Percentiles rank a stretch among this genome's conserved stretches.
Evolutionary conservation across 176 grass and related monocot genomes (phyloP).

Genomic region (Triticum turgidum): DNA sequence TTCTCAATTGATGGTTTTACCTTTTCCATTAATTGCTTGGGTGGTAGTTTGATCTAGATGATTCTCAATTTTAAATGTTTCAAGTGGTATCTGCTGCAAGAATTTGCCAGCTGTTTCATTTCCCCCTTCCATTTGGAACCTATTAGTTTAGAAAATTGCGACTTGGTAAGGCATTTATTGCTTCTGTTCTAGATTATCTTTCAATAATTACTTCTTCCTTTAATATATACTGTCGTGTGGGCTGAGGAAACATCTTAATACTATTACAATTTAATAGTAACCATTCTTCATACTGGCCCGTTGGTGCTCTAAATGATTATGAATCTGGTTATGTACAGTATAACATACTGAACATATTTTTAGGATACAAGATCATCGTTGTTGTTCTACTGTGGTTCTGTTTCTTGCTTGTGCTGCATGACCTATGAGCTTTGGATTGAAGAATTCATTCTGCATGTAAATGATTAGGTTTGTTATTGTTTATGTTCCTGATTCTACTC

Average conservation of each 20-base stretch:
- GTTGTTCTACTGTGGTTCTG: slow-evolving; percentile 7
- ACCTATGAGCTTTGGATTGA: slow-evolving; percentile 1
- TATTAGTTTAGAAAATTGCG: neutral
- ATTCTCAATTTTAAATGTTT: neutral
- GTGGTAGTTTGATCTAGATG: slow-evolving; percentile 6
- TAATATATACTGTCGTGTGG: neutral
- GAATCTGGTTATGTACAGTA: neutral
- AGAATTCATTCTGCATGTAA: neutral
- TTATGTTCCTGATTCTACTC: slow-evolving; percentile 28
- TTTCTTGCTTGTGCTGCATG: slow-evolving; percentile 13
- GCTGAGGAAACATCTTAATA: slow-evolving; percentile 15
- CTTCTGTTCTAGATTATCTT: neutral
- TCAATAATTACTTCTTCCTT: neutral
- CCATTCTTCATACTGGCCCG: neutral
- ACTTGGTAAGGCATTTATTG: neutral
- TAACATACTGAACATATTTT: slow-evolving; percentile 8
- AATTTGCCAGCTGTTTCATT: neutral
- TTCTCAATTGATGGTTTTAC: slow-evolving; percentile 4
- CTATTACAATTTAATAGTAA: neutral
- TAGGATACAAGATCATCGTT: neutral
- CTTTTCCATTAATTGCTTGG: slow-evolving; percentile 17
- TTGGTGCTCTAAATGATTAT: slow-evolving; percentile 4
- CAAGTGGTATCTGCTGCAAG: neutral
- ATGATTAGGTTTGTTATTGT: neutral
- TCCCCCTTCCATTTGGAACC: slow-evolving; percentile 5